Evolutionary conservation across 1,139 yeast species (phyloP), one percentile per base, ranked within the genome.

Genomic region (Casaregolazyma lundiana): DNA sequence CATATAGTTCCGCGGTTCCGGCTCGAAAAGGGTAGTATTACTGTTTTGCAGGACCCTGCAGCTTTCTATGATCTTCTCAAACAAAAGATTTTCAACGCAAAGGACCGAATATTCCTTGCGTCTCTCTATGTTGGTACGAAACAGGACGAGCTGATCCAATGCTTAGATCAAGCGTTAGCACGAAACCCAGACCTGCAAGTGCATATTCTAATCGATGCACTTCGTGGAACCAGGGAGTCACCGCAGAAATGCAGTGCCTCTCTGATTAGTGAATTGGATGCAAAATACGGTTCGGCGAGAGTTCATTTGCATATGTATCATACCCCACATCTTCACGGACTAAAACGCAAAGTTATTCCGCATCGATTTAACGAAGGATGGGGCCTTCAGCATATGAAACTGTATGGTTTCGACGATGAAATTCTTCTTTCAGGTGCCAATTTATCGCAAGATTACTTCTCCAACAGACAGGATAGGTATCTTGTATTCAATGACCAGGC

Each of bases 311-410:
- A 95, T 56, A 76, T 90, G 75, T 92, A 86, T 64, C 95, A 86
- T 57, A 92, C 98, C 0, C 98, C 99, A 0, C 83, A 83, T 53
- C 74, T 87, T 54, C 70, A 76, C 41, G 96, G 96, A 0, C 61
- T 85, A 49, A 75, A 78, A 49, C 80, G 81, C 59, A 59, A 69
- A 16, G 48, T 86, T 43, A 73, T 89, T 3, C 98, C 99, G 0
- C 83, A 77, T 49, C 73, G 98, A 52, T 73, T 90, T 52, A 89
- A 90, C 63, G 99, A 92, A 68, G 92, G 95, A 6, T 72, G 77
- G 60, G 99, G 99, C 0, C 72, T 92, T 45, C 99, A 92, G 66
- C 99, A 92, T 63, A 94, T 92, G 98, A 92, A 92, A 65, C 75
- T 94, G 35, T 92, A 92, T 62, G 98, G 98, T 1, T 81, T 89